These are phyloP conservation scores for Leptographium radiaticola DNA, from an alignment of 2,329 filamentous ascomycete species.

Conservation along the genomic window DNA sequence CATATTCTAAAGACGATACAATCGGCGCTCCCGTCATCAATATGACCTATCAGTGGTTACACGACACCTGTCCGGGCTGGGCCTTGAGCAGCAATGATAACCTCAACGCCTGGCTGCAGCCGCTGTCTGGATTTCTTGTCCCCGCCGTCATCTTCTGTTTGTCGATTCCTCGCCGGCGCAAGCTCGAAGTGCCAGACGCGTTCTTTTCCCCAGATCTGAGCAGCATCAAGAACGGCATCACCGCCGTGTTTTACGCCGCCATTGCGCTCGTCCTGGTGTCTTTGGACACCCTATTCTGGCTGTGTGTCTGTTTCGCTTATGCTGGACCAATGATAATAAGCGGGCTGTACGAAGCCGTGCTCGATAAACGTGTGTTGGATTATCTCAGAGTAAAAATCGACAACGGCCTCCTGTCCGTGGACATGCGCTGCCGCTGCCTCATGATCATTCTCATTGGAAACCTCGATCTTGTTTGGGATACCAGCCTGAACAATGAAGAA, in stretches of 20 bases:
- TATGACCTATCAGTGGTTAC: constrained; percentile 11
- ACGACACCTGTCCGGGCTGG: constrained; percentile 15
- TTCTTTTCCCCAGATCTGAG: constrained; percentile 11
- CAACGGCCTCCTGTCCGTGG: constrained; percentile 12
- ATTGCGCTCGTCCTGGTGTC: constrained; percentile 12
- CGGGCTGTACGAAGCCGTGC: constrained; percentile 17
- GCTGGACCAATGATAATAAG: constrained; percentile 18
- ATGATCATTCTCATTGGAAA: constrained; percentile 18
- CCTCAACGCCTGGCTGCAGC: constrained; percentile 15
- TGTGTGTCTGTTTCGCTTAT: constrained; percentile 16
- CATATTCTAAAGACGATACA: constrained; percentile 10
- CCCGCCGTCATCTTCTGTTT: constrained; percentile 17
- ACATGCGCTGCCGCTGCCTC: constrained; percentile 15
- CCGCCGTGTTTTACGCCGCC: constrained; percentile 7
- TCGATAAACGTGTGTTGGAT: constrained; percentile 15
- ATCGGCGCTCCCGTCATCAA: constrained; percentile 12
- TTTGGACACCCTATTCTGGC: constrained; percentile 16
- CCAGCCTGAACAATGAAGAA: constrained; percentile 2
- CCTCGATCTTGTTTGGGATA: constrained; percentile 14
- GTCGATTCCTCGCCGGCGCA: constrained; percentile 15
- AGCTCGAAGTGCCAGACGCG: constrained; percentile 10
- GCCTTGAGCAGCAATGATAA: constrained; percentile 10
- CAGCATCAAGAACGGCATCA: constrained; percentile 8
- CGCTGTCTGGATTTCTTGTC: constrained; percentile 16
- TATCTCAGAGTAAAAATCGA: constrained; percentile 12